Evolutionary conservation across 2,329 filamentous ascomycete species (phyloP), one percentile per base, ranked within the genome.

Genomic region (Penicillium decumbens): DNA sequence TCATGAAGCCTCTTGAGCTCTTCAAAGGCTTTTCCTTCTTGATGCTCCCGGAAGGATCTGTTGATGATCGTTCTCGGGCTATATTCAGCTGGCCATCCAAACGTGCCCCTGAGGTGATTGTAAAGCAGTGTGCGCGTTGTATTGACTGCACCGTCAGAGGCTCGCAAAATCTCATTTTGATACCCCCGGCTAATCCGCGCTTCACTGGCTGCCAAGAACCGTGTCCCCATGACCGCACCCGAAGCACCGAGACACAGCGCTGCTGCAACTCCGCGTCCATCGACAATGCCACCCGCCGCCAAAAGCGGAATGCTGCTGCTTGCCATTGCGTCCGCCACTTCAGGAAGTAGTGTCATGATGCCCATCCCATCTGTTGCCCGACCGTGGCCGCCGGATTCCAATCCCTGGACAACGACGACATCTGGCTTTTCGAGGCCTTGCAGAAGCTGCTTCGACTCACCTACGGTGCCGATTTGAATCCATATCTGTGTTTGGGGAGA

Each of bases 221-320:
- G 74, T 1, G 84, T 87, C 0, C 85, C 85, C 72, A 88, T 74
- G 0, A 75, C 80, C 0, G 78, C 74, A 0, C 80, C 84, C 0
- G 71, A 66, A 0, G 80, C 79, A 0, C 80, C 80, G 0, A 82
- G 69, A 2, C 72, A 67, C 6, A 81, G 60, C 0, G 75, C 77
- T 0, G 78, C 78, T 2, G 75, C 73, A 0, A 72, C 70, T 0
- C 78, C 79, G 2, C 78, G 66, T 0, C 75, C 78, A 49, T 82
- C 79, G 0, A 73, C 70, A 39, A 82, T 76, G 0, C 79, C 79
- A 2, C 79, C 79, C 0, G 78, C 77, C 0, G 78, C 79, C 5
- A 81, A 55, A 0, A 81, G 55, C 0, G 75, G 67, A 4, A 80
- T 76, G 5, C 53, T 32, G 0, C 62, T 65, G 1, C 23, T n/a